Evolutionary conservation across 805 yeast species (phyloP), one percentile per base, ranked within the genome.

Genomic region (Candida boleticola): DNA sequence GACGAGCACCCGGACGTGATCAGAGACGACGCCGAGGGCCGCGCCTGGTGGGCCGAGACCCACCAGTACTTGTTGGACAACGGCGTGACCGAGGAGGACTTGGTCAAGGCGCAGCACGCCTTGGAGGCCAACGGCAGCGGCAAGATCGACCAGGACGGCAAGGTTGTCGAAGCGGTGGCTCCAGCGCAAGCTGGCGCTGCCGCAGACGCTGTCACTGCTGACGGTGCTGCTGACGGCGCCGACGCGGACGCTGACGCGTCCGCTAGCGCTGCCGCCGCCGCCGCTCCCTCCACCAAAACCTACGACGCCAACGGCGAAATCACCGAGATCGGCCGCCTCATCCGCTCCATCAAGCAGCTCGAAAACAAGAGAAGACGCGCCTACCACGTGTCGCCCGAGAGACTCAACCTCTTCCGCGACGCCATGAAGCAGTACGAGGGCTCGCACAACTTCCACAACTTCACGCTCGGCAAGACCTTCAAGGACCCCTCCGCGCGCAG

Each of bases 381-480:
- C 9, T 93, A 77, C 61, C 76, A 96, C 45, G 75, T 87, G 16
- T 73, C 84, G 5, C 36, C 66, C 0, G 84, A 76, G 34, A 80
- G 89, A 46, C 70, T 93, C 27, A 74, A 74, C 5, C 56, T 73
- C 35, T 75, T 92, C 56, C 74, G 90, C 51, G 69, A 74, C 16
- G 85, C 89, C 3, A 77, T 93, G 77, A 66, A 79, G 38, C 71
- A 76, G 41, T 93, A 86, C 58, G 74, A 82, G 47, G 97, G 97
- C 13, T 82, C 89, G 29, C 96, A 92, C 64, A 92, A 92, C 61
- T 93, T 92, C 76, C 93, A 86, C 60, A 88, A 88, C 59, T 88
- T 83, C 65, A 88, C 96, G 0, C 62, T 85, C 32, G 93, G 93
- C n/a, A 87, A 88, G 59, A 64, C 71, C 11, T 88, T 77, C 66